Conservation (phyloP, 2,329 filamentous ascomycete species). For the Chrysosporium keratinophilum region DNA sequence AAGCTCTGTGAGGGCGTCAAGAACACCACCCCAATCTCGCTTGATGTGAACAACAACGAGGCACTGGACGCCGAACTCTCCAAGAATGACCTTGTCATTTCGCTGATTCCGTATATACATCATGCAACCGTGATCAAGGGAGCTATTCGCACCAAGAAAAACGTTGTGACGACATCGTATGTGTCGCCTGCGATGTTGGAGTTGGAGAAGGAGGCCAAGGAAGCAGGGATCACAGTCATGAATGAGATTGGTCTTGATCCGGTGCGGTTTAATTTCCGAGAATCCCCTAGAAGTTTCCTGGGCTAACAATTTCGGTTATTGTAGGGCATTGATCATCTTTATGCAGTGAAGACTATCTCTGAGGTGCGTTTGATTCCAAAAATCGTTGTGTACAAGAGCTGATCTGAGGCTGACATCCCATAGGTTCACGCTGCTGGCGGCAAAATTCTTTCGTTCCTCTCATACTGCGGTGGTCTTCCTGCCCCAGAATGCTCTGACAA, state of each 20-base stretch:
- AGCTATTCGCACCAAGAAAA: slow-evolving; percentile 84
- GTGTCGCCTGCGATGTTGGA: slow-evolving; percentile 87
- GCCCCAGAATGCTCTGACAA: slow-evolving; percentile 59
- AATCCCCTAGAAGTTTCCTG: not conserved
- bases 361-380: slow-evolving; percentile 21
- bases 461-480: slow-evolving; percentile 73
- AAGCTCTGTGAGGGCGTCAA: slow-evolving; percentile 61
- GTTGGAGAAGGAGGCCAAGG: slow-evolving; percentile 71
- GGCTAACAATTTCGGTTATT: not conserved
- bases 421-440: slow-evolving; percentile 80
- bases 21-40: slow-evolving; percentile 63
- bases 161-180: slow-evolving; percentile 92
- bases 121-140: slow-evolving; percentile 85
- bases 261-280: slow-evolving; percentile 18
- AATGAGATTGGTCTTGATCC: slow-evolving; percentile 73
- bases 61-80: slow-evolving; percentile 72
- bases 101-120: slow-evolving; percentile 83
- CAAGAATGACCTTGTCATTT: slow-evolving; percentile 69
- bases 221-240: slow-evolving; percentile 91
- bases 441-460: slow-evolving; percentile 71
- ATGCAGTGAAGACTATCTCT: slow-evolving; percentile 75
- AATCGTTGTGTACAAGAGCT: too few relatives aligned
- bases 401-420: slow-evolving; percentile 23
- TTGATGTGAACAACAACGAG: slow-evolving; percentile 67
- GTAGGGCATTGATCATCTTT: slow-evolving; percentile 43